Conservation (phyloP, 2,329 filamentous ascomycete genomes). For the Monascus ruber region DNA sequence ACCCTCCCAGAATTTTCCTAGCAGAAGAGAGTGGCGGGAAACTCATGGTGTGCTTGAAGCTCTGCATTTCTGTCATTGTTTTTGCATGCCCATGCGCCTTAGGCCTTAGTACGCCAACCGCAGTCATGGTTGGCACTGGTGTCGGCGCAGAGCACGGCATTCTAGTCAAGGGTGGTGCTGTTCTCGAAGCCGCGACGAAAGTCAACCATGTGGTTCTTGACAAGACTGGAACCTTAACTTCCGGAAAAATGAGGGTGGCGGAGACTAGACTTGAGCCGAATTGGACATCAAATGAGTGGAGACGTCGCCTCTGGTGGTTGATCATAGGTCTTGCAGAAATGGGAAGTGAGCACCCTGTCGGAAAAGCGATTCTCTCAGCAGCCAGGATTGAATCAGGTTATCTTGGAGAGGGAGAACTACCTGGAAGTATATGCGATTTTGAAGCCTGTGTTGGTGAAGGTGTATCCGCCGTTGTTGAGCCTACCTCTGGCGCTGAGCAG, state of each 20-base stretch:
- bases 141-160: slow-evolving; percentile 93
- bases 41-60: slow-evolving; percentile 91
- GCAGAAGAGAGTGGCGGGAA: slow-evolving; percentile 73
- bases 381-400: slow-evolving; percentile 68
- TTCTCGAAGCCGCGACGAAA: slow-evolving; percentile 80
- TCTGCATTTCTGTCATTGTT: slow-evolving; percentile 97
- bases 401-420: slow-evolving; percentile 59
- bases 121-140: slow-evolving; percentile 98
- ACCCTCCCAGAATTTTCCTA: slow-evolving; percentile 83
- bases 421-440: slow-evolving; percentile 79
- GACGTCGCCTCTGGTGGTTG: slow-evolving; percentile 81
- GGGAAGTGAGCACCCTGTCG: slow-evolving; percentile 90
- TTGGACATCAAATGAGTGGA: slow-evolving; percentile 60
- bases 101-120: slow-evolving; percentile 90
- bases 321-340: slow-evolving; percentile 89
- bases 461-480: slow-evolving; percentile 71
- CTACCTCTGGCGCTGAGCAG: slow-evolving; percentile 55
- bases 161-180: slow-evolving; percentile 91
- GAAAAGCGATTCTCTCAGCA: slow-evolving; percentile 67
- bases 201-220: slow-evolving; percentile 85
- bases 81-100: slow-evolving; percentile 96
- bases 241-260: slow-evolving; percentile 90
- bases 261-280: slow-evolving; percentile 52
- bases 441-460: slow-evolving; percentile 73
- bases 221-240: slow-evolving; percentile 90